phyloP scores from a whole-genome alignment of 768 basidiomycete genomes.

The Gymnopilus junonius region DNA sequence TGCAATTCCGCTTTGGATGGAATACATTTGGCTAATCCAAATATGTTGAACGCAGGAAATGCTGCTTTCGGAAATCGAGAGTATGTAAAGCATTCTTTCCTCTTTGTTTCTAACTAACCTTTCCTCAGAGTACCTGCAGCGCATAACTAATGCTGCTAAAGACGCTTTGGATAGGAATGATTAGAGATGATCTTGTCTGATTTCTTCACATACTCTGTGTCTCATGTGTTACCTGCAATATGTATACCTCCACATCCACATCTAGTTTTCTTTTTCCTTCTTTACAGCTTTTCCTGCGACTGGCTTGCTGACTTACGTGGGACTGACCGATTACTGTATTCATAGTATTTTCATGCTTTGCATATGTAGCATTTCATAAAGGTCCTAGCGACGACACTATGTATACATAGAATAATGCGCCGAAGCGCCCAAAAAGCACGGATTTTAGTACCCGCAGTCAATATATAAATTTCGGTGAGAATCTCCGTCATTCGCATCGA shows the following conservation, averaged over 20 bases:
- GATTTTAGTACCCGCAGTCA: neutral
- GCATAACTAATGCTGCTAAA: conserved; percentile 13
- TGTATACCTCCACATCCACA: neutral
- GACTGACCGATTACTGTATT: neutral
- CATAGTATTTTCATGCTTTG: neutral
- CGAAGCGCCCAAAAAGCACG: neutral
- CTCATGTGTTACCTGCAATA: neutral
- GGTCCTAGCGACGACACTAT: no score
- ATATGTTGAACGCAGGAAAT: neutral
- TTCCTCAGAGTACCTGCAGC: conserved; percentile 10
- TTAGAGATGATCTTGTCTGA: neutral
- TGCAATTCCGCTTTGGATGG: neutral
- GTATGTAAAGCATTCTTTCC: conserved; percentile 1
- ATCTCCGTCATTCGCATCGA: neutral
- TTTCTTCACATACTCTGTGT: neutral
- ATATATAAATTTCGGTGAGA: neutral
- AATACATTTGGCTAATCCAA: neutral
- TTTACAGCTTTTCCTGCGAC: neutral
- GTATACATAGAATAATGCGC: no score
- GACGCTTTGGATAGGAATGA: neutral
- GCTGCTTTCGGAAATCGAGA: conserved; percentile 9
- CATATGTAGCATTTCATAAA: neutral
- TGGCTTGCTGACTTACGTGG: neutral
- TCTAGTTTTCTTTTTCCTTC: neutral
- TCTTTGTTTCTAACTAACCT: neutral